Conservation (phyloP, 306 rosid species). For the Sphenostylis stenocarpa region DNA sequence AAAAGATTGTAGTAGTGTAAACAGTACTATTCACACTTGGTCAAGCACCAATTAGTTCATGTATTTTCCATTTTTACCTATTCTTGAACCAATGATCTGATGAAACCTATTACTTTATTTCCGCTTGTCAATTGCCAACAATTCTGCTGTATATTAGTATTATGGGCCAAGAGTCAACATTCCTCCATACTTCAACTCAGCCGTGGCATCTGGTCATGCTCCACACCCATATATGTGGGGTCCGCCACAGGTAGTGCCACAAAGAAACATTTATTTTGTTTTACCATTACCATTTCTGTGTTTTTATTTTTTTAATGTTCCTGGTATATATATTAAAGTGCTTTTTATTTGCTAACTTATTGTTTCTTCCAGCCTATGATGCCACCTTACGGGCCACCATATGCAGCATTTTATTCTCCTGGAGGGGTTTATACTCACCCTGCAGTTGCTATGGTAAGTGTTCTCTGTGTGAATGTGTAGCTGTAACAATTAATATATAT, state of each 20-base stretch:
- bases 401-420: constrained; percentile 81
- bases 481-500: not conserved
- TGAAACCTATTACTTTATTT: constrained; percentile 19
- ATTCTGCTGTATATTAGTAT: constrained; percentile 35
- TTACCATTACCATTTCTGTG: constrained; percentile 5
- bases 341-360: constrained; percentile 28
- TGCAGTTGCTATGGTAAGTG: constrained; percentile 71
- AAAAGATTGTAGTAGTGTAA: not conserved
- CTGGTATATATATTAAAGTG: constrained; percentile 6
- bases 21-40: not conserved
- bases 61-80: not conserved
- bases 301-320: not conserved
- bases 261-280: constrained; percentile 23
- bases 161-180: constrained; percentile 85
- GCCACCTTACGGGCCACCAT: constrained; percentile 87
- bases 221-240: constrained; percentile 98
- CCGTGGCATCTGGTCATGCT: constrained; percentile 75
- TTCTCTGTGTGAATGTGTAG: not conserved
- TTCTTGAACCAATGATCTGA: not conserved
- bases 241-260: constrained; percentile 77
- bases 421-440: constrained; percentile 88
- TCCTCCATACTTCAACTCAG: constrained; percentile 81
- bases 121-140: not conserved
- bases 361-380: constrained; percentile 74
- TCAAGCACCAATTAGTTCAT: not conserved